Percentiles rank a stretch among this genome's conserved stretches.
Evolutionary conservation across 1,284 basidiomycete species (phyloP).

Genomic region (Rhodotorula mucilaginosa): DNA sequence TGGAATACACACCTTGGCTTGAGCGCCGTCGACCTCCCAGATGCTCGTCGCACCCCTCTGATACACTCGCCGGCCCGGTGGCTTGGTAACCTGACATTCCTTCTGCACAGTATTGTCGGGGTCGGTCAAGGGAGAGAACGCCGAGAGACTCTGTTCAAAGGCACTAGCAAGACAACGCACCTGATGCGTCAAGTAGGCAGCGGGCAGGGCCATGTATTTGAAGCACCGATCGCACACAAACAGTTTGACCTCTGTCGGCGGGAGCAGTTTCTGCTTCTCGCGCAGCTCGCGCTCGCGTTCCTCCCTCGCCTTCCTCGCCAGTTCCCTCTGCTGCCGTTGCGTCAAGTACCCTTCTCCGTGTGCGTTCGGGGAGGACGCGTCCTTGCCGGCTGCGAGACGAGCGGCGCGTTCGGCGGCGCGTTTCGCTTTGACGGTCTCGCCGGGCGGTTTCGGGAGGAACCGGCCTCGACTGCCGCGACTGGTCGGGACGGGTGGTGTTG

Average conservation of each 20-base stretch:
- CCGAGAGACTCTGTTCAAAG: background rate
- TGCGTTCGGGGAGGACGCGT: too few species aligned
- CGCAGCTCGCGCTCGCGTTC: conserved; percentile 9
- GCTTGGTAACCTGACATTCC: conserved; percentile 67
- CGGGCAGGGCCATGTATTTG: conserved; percentile 84
- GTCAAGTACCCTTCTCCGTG: conserved; percentile 6
- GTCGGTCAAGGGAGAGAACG: background rate
- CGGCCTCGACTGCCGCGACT: conserved; percentile 24
- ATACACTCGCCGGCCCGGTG: conserved; percentile 88
- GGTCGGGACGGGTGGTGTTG: background rate
- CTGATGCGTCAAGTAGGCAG: conserved; percentile 68
- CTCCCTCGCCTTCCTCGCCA: conserved; percentile 21
- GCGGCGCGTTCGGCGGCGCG: conserved; percentile 13
- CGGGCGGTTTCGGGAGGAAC: conserved; percentile 30
- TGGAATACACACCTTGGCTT: conserved; percentile 63
- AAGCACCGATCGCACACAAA: conserved; percentile 93
- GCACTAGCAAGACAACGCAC: conserved; percentile 54
- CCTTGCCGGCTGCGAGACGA: background rate
- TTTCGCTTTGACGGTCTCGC: conserved; percentile 23
- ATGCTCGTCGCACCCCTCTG: conserved; percentile 84
- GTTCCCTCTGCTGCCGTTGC: conserved; percentile 26
- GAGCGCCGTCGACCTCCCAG: conserved; percentile 91
- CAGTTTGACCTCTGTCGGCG: conserved; percentile 47
- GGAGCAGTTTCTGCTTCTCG: background rate
- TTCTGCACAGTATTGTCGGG: conserved; percentile 55